These are phyloP conservation scores for Helianthus tuberosus DNA, from an alignment of 129 eudicot species.

Conservation along the genomic window DNA sequence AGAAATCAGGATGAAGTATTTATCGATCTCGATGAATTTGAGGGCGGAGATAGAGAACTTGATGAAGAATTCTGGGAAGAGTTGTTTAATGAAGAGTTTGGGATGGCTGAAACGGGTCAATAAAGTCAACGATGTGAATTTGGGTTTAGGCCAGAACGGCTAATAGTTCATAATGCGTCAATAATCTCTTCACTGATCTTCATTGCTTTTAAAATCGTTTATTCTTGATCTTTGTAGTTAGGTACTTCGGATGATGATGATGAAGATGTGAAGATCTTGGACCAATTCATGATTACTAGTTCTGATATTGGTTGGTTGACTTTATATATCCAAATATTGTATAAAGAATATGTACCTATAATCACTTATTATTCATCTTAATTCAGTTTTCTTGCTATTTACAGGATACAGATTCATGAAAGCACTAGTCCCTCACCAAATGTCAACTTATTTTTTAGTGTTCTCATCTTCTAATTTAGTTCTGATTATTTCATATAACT, in stretches of 20 bases:
- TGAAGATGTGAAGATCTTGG: conserved; percentile 44
- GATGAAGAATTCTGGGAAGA: conserved; percentile 95
- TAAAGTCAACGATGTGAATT: conserved; percentile 35
- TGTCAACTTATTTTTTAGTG: conserved; percentile 24
- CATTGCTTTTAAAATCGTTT: conserved; percentile 27
- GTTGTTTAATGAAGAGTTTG: conserved; percentile 56
- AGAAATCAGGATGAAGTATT: conserved; percentile 40
- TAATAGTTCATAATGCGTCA: conserved; percentile 26
- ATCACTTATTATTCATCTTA: conserved; percentile 15
- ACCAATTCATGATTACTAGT: conserved; percentile 37
- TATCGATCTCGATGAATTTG: conserved; percentile 47
- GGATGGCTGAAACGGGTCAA: conserved; percentile 22
- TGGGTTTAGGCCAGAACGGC: conserved; percentile 46
- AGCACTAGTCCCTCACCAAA: conserved; percentile 21
- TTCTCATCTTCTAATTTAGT: not conserved
- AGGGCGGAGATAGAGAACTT: conserved; percentile 56
- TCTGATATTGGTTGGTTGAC: conserved; percentile 43
- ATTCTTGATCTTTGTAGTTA: conserved; percentile 49
- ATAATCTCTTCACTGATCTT: conserved; percentile 37
- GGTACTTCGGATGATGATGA: conserved; percentile 43
- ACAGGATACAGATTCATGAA: conserved; percentile 46
- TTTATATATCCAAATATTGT: conserved; percentile 33
- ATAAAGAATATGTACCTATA: conserved; percentile 17
- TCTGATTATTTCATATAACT: conserved; percentile 29
- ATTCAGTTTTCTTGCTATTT: conserved; percentile 35